Evolutionary conservation across 1,284 basidiomycete species (phyloP), one percentile per base, ranked within the genome.

Genomic region (Coniferiporia weirii): DNA sequence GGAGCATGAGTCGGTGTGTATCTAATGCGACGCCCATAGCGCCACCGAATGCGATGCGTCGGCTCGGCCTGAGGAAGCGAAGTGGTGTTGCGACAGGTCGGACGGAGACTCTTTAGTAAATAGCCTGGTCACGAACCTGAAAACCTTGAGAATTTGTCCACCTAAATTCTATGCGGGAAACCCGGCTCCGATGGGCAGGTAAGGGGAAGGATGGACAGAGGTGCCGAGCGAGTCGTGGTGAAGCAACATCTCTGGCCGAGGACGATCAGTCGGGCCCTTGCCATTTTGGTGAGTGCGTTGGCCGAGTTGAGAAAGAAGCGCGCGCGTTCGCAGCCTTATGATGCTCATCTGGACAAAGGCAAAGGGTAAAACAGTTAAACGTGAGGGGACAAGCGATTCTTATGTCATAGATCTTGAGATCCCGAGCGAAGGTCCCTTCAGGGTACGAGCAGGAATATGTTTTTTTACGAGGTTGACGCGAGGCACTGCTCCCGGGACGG

Each of bases 41-140:
- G 45, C 17, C 45, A n/a, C 17, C 20, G 9, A 47, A 45, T 15
- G 54, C 54, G 54, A 56, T 48, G 22, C 54, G 54, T 43, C 54
- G 54, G 54, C 54, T 40, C 46, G 54, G 54, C 13, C 17, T 19
- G 27, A 38, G n/a, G 20, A 38, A 52, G 32, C 34, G 27, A 36
- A 36, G 48, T 15, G 9, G 4, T 13, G 34, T 12, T 52, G 34
- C 50, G 50, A 52, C 50, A 52, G 50, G 36, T 52, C 50, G 50
- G 34, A 50, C 38, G 38, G 38, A 10, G 38, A 3, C 38, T 12
- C 38, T 27, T 27, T 27, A 27, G 27, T 27, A 3, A 27, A 27
- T 27, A 27, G 27, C 27, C 38, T 9, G 38, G 2, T 2, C 15
- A 12, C 38, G 15, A 40, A 15, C 8, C 2, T 7, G 8, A 40